phyloP scores from a whole-genome alignment of 805 yeast genomes.

The Metschnikowia arizonensis region DNA sequence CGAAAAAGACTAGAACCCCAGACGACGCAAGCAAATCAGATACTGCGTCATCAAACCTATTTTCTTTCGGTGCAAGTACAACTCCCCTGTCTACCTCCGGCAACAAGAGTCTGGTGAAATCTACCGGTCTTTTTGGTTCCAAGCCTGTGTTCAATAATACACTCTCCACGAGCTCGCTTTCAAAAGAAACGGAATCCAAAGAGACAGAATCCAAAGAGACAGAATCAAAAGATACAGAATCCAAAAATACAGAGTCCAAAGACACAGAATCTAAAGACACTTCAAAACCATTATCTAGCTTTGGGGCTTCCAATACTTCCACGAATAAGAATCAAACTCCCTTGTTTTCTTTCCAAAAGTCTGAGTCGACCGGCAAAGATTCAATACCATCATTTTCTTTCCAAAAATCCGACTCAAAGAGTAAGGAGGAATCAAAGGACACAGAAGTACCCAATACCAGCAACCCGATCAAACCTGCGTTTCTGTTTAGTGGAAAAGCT shows the following conservation, averaged over 20 bases:
- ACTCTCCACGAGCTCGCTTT: background rate
- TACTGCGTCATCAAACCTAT: background rate
- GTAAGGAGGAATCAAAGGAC: background rate
- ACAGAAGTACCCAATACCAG: background rate
- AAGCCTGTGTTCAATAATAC: background rate
- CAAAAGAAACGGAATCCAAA: background rate
- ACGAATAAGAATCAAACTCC: background rate
- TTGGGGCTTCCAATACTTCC: background rate
- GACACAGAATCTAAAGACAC: background rate
- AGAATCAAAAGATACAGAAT: background rate
- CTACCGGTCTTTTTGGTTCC: background rate
- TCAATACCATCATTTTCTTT: background rate
- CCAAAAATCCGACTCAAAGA: background rate
- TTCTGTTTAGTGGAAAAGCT: background rate
- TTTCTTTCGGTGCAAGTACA: background rate
- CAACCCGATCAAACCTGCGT: background rate
- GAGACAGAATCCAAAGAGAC: background rate
- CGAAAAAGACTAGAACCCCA: slow-evolving; percentile 2
- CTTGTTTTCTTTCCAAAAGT: background rate
- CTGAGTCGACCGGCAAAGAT: background rate
- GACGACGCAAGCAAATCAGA: background rate
- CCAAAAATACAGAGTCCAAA: background rate
- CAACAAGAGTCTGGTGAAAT: background rate
- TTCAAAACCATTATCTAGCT: slow-evolving; percentile 1
- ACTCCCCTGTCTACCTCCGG: background rate